These are phyloP conservation scores for Pseudoperonospora humuli DNA, from an alignment of 352 stramenopile species.

Conservation along the genomic window DNA sequence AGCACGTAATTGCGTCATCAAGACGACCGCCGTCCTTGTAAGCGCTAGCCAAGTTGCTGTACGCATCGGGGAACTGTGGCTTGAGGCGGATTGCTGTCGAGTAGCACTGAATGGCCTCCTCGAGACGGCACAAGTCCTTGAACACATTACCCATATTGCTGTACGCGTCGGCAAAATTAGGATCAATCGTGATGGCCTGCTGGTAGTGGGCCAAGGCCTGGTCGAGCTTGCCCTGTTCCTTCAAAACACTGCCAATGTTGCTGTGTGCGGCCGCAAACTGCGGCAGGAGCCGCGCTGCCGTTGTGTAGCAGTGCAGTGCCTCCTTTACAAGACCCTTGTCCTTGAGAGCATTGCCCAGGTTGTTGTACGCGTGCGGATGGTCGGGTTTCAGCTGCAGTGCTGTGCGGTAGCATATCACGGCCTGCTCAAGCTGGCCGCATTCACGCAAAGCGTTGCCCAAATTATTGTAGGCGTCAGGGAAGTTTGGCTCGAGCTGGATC, in stretches of 20 bases:
- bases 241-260: conserved; percentile 92
- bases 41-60: conserved; percentile 87
- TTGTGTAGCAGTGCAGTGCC: conserved; percentile 91
- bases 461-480: conserved; percentile 92
- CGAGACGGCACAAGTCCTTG: conserved; percentile 83
- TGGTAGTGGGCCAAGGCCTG: conserved; percentile 92
- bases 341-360: conserved; percentile 89
- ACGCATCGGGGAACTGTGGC: conserved; percentile 86
- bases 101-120: conserved; percentile 88
- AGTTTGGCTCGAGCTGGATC: conserved; percentile 90
- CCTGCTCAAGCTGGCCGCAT: conserved; percentile 68
- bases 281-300: conserved; percentile 84
- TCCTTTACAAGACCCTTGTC: conserved; percentile 90
- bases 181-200: conserved; percentile 89
- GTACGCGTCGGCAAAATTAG: conserved; percentile 88
- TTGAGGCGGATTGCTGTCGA: conserved; percentile 87
- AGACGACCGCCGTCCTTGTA: conserved; percentile 89
- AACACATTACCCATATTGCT: conserved; percentile 94
- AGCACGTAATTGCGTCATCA: conserved; percentile 89
- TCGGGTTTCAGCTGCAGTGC: conserved; percentile 87
- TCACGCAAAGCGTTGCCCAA: conserved; percentile 88
- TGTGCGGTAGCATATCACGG: conserved; percentile 84
- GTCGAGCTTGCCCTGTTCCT: conserved; percentile 90
- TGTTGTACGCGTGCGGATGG: conserved; percentile 92
- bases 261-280: conserved; percentile 89